Percentiles rank a stretch among this genome's conserved stretches.
phyloP scores from a whole-genome alignment of 2,329 filamentous ascomycete genomes.

The Beauveria sp. region DNA sequence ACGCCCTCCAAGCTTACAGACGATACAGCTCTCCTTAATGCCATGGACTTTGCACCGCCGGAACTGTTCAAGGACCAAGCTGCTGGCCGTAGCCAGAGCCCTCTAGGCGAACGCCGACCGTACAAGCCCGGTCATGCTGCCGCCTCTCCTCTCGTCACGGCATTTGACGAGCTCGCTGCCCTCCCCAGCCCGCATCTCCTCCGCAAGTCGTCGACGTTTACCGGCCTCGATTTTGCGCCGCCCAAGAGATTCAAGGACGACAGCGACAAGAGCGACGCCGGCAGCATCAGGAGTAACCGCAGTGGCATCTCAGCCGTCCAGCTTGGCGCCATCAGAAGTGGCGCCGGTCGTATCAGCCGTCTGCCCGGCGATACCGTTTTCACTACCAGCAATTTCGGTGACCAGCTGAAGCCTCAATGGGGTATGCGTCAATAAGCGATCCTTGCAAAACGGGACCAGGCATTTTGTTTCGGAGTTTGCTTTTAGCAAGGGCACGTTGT shows the following conservation, averaged over 20 bases:
- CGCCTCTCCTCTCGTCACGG: constrained; percentile 70
- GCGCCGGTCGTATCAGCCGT: constrained; percentile 79
- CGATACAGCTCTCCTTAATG: constrained; percentile 58
- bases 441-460: not conserved
- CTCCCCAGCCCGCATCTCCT: constrained; percentile 81
- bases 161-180: constrained; percentile 77
- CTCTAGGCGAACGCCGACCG: constrained; percentile 56
- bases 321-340: constrained; percentile 64
- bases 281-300: constrained; percentile 57
- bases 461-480: constrained; percentile 7
- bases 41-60: constrained; percentile 84
- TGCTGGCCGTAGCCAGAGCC: constrained; percentile 60
- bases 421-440: constrained; percentile 37
- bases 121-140: constrained; percentile 68
- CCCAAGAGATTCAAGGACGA: constrained; percentile 63
- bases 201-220: constrained; percentile 72
- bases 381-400: constrained; percentile 58
- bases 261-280: constrained; percentile 55
- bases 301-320: constrained; percentile 68
- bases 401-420: constrained; percentile 55
- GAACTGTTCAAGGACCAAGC: constrained; percentile 57
- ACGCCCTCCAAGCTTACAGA: constrained; percentile 80
- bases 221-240: constrained; percentile 71
- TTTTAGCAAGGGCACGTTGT: constrained; percentile 6
- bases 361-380: constrained; percentile 78